Conservation (phyloP, 2,329 filamentous ascomycete species). For the Ceratocystis harringtonii region DNA sequence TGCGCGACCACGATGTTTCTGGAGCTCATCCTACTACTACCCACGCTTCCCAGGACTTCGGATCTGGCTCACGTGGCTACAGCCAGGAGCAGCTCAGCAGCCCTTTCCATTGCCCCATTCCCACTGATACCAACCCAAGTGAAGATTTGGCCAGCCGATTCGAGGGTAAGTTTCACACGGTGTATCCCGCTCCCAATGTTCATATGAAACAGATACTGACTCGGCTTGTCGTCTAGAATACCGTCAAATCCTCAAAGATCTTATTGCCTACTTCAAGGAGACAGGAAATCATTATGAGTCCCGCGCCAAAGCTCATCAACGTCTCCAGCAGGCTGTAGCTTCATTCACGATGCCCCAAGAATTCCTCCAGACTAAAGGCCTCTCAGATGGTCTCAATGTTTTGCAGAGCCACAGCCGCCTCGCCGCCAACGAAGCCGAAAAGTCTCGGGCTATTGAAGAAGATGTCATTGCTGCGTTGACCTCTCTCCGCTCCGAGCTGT, state of each 20-base stretch:
- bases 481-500: constrained; percentile 72
- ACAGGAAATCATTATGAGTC: constrained; percentile 80
- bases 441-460: constrained; percentile 77
- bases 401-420: constrained; percentile 71
- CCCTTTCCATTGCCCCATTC: constrained; percentile 79
- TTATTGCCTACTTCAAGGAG: constrained; percentile 88
- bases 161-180: constrained; percentile 45
- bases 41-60: not conserved
- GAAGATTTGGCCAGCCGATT: constrained; percentile 78
- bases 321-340: constrained; percentile 70
- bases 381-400: constrained; percentile 73
- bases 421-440: constrained; percentile 64
- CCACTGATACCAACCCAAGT: constrained; percentile 73
- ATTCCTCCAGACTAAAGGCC: constrained; percentile 68
- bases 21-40: not conserved
- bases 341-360: constrained; percentile 59
- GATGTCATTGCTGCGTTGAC: constrained; percentile 82
- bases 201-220: constrained; percentile 9
- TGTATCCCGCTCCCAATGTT: not conserved
- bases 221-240: constrained; percentile 44
- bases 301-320: constrained; percentile 65
- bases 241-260: constrained; percentile 87
- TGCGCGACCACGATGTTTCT: constrained; percentile 6
- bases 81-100: constrained; percentile 34
- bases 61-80: not conserved